These are phyloP conservation scores for Pseudogymnoascus sp. DNA, from an alignment of 2,329 filamentous ascomycete genomes.

Conservation along the genomic window DNA sequence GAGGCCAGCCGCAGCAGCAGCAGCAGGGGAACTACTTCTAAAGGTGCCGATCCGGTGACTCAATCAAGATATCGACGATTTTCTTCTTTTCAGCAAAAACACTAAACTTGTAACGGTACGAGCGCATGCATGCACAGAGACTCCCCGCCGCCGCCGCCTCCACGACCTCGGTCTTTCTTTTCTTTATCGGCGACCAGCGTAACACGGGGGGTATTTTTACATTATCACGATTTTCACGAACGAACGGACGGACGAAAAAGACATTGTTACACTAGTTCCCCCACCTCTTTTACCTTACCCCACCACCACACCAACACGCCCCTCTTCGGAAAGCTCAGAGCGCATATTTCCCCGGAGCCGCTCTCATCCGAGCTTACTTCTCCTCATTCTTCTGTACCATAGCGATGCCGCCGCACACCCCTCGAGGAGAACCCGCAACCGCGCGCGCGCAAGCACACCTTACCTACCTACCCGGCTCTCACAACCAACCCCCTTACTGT, in stretches of 20 bases:
- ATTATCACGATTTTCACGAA: conserved; percentile 9
- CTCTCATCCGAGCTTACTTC: neutral
- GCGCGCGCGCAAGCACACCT: neutral
- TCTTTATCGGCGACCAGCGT: neutral
- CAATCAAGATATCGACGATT: conserved; percentile 5
- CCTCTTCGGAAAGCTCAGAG: neutral
- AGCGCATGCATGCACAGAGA: conserved; percentile 5
- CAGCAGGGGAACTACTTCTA: conserved; percentile 8
- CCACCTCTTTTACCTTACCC: neutral
- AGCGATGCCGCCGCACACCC: neutral
- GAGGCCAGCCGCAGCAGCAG: neutral
- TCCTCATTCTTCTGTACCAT: conserved; percentile 6
- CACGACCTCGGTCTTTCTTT: neutral
- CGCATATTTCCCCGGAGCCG: neutral
- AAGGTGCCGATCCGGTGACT: neutral
- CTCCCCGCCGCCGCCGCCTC: conserved; percentile 1
- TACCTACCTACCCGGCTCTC: neutral
- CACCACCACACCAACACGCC: neutral
- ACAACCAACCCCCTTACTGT: neutral
- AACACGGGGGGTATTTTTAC: conserved; percentile 1
- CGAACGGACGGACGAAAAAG: conserved; percentile 2
- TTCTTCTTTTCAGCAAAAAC: conserved; percentile 3
- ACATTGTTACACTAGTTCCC: conserved; percentile 8
- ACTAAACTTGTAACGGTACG: conserved; percentile 7
- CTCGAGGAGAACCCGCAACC: neutral